Base-by-base conservation (phyloP, 202 grass and related monocot species). In the Tripidium arundinaceum region DNA sequence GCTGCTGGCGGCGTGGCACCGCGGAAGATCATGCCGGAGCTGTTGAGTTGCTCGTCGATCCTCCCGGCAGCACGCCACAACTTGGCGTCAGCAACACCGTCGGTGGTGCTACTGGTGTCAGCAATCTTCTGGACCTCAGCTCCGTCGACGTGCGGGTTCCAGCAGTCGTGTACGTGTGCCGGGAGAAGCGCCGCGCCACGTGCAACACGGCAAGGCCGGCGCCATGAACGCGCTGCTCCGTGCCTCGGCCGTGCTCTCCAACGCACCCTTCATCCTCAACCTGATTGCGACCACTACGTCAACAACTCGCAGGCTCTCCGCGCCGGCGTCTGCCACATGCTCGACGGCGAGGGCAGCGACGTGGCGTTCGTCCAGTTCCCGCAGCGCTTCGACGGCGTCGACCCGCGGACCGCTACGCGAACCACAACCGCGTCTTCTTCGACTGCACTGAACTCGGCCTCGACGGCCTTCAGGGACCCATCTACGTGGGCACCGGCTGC, bases 371-470 rank as follows among this genome's bases (percentile, higher is more conserved):
- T 97, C 47, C 94, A 94, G 63, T 97, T 97, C 31, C 94, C 94
- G 0, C 94, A 94, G 36, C 89, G 91, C 13, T 94, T 97, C 19
- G 94, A 97, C 21, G 89, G 85, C 21, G 74, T 97, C 5, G 94
- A 97, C 31, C 91, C 14, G 87, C 87, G 11, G 94, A 97, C 31
- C 89, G 94, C 6, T 97, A 97, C 50, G 85, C 85, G 60, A 97
- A 94, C 82, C 87, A 92, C 46, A 97, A 97, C 68, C 93, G 86
- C 1, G 89, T 97, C 65, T 94, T 94, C 84, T 97, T 97, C 41
- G 91, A 97, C 28, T 77, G 86, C 40, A 94, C 89, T 78, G 94
- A 92, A 91, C 83, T 90, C 33, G 77, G 86, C 15, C 89, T 97
- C 41, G 91, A 97, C 62, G 91, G 94, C 6, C 73, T 89, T 6